A percentile compares a stretch with the other conserved stretches of the same genome.
phyloP scores from a whole-genome alignment of 2,329 filamentous ascomycete genomes.

The Pestalotiopsis sp. region DNA sequence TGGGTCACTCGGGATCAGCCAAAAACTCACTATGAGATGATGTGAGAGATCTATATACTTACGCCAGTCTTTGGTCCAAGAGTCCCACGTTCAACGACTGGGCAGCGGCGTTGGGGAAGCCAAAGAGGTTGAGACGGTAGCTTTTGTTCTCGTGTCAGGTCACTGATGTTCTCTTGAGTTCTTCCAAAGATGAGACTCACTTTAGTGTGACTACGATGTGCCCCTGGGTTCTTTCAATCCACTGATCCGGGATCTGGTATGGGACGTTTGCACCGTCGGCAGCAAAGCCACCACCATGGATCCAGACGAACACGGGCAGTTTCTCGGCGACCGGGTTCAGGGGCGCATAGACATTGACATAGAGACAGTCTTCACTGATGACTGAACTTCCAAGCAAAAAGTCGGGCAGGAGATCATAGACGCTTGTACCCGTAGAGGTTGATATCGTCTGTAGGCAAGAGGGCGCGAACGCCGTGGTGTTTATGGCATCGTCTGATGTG shows the following conservation, averaged over 20 bases:
- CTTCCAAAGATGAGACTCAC: background rate
- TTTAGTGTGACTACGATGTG: constrained; percentile 36
- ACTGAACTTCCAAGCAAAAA: background rate
- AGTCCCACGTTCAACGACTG: constrained; percentile 46
- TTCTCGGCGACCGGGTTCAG: background rate
- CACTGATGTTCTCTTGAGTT: background rate
- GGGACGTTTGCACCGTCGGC: constrained; percentile 6
- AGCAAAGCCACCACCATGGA: constrained; percentile 9
- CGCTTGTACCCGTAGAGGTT: background rate
- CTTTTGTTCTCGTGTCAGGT: constrained; percentile 15
- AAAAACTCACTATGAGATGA: background rate
- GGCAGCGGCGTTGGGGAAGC: constrained; percentile 32
- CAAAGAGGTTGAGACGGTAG: constrained; percentile 39
- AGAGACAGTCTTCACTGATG: constrained; percentile 20
- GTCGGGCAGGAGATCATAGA: background rate
- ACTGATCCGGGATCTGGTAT: constrained; percentile 15
- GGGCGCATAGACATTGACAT: constrained; percentile 13
- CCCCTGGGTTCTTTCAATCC: constrained; percentile 14
- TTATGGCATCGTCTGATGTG: background rate
- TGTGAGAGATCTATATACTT: background rate
- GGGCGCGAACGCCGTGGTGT: constrained; percentile 1
- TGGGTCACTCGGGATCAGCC: constrained; percentile 33
- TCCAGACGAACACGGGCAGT: constrained; percentile 13
- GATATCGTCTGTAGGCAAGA: constrained; percentile 5
- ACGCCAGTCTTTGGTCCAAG: constrained; percentile 49